A percentile compares a stretch with the other conserved stretches of the same genome.
Conservation (phyloP, 2,329 filamentous ascomycete genomes). For the Talaromyces rugulosus region DNA sequence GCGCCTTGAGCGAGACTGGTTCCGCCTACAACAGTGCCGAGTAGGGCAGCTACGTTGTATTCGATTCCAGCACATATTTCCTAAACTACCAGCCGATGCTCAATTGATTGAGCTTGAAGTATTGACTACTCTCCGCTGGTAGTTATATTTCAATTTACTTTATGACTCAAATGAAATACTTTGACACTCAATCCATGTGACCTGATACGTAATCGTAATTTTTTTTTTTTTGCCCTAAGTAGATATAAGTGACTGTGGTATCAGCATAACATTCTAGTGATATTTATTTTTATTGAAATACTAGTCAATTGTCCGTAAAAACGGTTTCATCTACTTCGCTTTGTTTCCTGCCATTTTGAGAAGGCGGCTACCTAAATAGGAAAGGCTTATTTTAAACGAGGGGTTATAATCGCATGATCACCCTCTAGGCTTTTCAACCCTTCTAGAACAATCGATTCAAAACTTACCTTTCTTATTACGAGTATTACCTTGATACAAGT, state of each 20-base stretch:
- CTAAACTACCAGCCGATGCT: not conserved
- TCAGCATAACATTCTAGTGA: not conserved
- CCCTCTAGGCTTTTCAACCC: no score
- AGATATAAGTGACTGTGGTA: not conserved
- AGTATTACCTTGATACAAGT: not conserved
- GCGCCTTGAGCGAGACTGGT: constrained; percentile 25
- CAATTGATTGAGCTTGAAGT: not conserved
- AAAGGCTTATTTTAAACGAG: not conserved
- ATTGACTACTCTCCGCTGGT: not conserved
- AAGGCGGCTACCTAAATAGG: not conserved
- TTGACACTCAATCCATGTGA: not conserved
- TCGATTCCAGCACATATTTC: not conserved
- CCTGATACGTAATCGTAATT: not conserved
- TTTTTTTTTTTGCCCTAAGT: not conserved
- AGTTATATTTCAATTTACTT: not conserved
- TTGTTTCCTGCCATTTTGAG: not conserved
- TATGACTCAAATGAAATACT: not conserved
- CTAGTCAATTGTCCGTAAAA: not conserved
- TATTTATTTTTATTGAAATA: not conserved
- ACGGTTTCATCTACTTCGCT: not conserved
- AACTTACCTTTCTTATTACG: not conserved
- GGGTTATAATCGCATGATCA: no score
- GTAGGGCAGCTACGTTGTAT: not conserved
- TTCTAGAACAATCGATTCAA: not conserved
- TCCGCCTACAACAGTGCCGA: constrained; percentile 21